Percentiles rank a stretch among this genome's conserved stretches.
Conservation (phyloP, 192 early-diverging fungal genomes). For the Coemansia sp. region DNA sequence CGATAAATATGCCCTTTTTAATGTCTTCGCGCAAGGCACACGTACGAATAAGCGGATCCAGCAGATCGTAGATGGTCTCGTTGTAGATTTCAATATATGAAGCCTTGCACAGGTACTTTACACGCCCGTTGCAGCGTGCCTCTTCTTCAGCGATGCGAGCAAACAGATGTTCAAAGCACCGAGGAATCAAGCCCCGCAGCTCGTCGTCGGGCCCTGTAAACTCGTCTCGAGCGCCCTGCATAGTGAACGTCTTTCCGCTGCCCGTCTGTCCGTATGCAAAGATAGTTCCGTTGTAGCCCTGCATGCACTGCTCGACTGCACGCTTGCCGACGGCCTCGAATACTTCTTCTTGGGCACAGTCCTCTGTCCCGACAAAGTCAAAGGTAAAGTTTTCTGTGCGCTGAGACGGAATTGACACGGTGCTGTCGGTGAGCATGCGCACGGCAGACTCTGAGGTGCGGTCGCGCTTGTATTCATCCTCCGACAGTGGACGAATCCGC, state of each 20-base stretch:
- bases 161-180: slow-evolving; percentile 67
- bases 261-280: slow-evolving; percentile 78
- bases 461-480: slow-evolving; percentile 51
- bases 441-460: slow-evolving; percentile 49
- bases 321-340: slow-evolving; percentile 60
- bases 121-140: slow-evolving; percentile 46
- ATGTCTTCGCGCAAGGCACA: slow-evolving; percentile 68
- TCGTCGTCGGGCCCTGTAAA: slow-evolving; percentile 69
- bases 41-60: slow-evolving; percentile 64
- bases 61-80: slow-evolving; percentile 85
- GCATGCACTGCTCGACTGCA: slow-evolving; percentile 66
- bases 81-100: slow-evolving; percentile 96
- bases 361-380: slow-evolving; percentile 64
- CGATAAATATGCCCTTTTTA: slow-evolving; percentile 67
- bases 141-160: slow-evolving; percentile 58
- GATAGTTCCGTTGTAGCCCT: slow-evolving; percentile 75
- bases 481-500: slow-evolving; percentile 59
- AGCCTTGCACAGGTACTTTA: slow-evolving; percentile 78
- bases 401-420: slow-evolving; percentile 56
- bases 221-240: slow-evolving; percentile 81
- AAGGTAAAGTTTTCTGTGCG: slow-evolving; percentile 66
- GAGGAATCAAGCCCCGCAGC: slow-evolving; percentile 65
- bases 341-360: slow-evolving; percentile 55
- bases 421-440: slow-evolving; percentile 47
- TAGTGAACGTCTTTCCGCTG: slow-evolving; percentile 76